Evolutionary conservation across 1,284 basidiomycete species (phyloP).

Genomic region (Porodaedalea pini): DNA sequence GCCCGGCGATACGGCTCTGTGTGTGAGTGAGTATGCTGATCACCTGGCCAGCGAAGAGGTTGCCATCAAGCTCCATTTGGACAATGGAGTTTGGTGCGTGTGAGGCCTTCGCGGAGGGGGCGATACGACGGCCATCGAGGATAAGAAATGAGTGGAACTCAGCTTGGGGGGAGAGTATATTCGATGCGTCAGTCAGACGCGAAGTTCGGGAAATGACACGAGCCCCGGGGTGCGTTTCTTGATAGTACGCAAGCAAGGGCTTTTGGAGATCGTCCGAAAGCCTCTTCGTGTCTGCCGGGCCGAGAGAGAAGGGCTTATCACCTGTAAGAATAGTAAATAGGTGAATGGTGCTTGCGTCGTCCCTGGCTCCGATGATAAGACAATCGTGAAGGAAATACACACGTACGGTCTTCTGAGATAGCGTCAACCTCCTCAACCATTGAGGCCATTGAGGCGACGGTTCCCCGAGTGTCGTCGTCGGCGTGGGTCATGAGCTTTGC

Average conservation of each 20-base stretch:
- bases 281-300: too few species aligned
- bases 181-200: background rate
- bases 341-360: too few species aligned
- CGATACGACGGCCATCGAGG: conserved; percentile 6
- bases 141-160: background rate
- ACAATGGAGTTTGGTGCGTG: conserved; percentile 9
- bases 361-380: too few species aligned
- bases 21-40: background rate
- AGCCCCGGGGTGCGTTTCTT: conserved; percentile 5
- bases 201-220: background rate
- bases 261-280: too few species aligned
- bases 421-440: too few species aligned
- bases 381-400: too few species aligned
- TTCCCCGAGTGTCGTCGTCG: too few species aligned
- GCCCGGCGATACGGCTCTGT: background rate
- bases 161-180: background rate
- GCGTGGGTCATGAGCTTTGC: too few species aligned
- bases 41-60: conserved; percentile 6
- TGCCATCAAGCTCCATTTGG: conserved; percentile 2
- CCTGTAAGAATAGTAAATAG: too few species aligned
- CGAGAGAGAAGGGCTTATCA: too few species aligned
- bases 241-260: conserved; percentile 2
- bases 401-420: too few species aligned
- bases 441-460: too few species aligned
- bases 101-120: background rate